Evolutionary conservation across 2,329 filamentous ascomycete genomes (phyloP), one percentile per base, ranked within the genome.

Genomic region (Trichophaea hybrida): DNA sequence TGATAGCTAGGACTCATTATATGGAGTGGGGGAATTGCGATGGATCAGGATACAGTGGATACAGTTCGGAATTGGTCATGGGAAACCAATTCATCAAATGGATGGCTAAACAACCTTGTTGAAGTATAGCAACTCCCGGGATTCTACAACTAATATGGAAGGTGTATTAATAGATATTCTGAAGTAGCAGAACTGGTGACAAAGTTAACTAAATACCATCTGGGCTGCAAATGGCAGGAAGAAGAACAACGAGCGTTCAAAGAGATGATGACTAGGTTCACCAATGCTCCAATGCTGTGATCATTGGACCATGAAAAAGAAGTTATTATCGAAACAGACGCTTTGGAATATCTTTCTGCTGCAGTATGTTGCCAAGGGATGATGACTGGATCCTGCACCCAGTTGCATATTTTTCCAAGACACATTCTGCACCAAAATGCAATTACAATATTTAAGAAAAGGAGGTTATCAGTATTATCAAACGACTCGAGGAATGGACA

Each of bases 401-500:
- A 0, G 53, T 64, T n/a, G 56, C 59, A 0, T 61, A 46, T 17
- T 59, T 31, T 7, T 61, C 53, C 1, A 64, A 59, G 49, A 59
- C 61, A 58, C 33, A 54, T 8, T 59, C 59, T 1, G 44, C 61
- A 3, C 35, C 55, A 0, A 52, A 63, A 55, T 58, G 48, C n/a
- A 73, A 72, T 59, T 73, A 73, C 59, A 43, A 70, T 12, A 72
- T 72, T 7, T 65, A 73, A 53, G 61, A 73, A 52, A 72, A 73
- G 55, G 70, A 73, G 65, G 63, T 74, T 0, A 49, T 73, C 2
- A 69, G 70, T 2, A 70, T 74, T 35, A 57, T 73, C 12, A n/a
- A 55, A 13, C 12, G 35, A 1, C 64, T 68, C n/a, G 43, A 66
- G 44, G 59, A 69, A 55, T 71, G 61, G 65, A 35, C 64, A 49